Evolutionary conservation across 768 basidiomycete species (phyloP).

Genomic region (Pisolithus sp.): DNA sequence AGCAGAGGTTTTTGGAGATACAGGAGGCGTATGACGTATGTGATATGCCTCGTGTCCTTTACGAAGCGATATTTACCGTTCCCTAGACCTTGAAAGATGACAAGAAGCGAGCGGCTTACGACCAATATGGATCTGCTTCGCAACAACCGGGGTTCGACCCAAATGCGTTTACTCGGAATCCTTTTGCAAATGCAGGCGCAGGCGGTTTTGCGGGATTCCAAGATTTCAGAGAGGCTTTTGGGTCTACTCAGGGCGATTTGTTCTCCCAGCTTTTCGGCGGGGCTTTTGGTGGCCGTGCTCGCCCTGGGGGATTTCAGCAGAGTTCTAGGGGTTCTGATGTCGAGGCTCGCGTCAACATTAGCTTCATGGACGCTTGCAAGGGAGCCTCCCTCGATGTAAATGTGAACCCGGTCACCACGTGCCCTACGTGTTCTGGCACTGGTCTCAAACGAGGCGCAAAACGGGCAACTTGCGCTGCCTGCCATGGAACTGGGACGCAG

Average conservation of each 20-base stretch:
- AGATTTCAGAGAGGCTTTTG: slow-evolving; percentile 59
- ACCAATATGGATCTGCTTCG: slow-evolving; percentile 88
- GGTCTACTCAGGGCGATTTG: slow-evolving; percentile 51
- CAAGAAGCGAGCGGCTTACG: slow-evolving; percentile 84
- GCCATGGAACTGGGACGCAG: slow-evolving; percentile 81
- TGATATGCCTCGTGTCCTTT: slow-evolving; percentile 13
- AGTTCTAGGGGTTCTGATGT: slow-evolving; percentile 69
- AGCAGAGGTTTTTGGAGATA: slow-evolving; percentile 93
- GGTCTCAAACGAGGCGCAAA: slow-evolving; percentile 87
- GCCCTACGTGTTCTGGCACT: slow-evolving; percentile 75
- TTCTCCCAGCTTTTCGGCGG: slow-evolving; percentile 83
- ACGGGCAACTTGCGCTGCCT: slow-evolving; percentile 69
- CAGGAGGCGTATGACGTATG: slow-evolving; percentile 95
- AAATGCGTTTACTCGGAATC: slow-evolving; percentile 61
- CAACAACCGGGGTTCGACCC: slow-evolving; percentile 94
- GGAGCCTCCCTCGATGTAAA: slow-evolving; percentile 73
- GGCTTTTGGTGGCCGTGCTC: slow-evolving; percentile 45
- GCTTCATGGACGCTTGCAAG: slow-evolving; percentile 93
- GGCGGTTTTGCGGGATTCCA: slow-evolving; percentile 71
- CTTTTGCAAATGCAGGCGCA: slow-evolving; percentile 37
- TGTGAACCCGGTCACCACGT: slow-evolving; percentile 77
- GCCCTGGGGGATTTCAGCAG: slow-evolving; percentile 38
- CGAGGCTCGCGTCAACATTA: slow-evolving; percentile 66
- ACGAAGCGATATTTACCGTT: slow-evolving; percentile 13
- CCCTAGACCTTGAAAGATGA: slow-evolving; percentile 86